Conservation (phyloP, 257 asterid genomes). For the Striga asiatica region DNA sequence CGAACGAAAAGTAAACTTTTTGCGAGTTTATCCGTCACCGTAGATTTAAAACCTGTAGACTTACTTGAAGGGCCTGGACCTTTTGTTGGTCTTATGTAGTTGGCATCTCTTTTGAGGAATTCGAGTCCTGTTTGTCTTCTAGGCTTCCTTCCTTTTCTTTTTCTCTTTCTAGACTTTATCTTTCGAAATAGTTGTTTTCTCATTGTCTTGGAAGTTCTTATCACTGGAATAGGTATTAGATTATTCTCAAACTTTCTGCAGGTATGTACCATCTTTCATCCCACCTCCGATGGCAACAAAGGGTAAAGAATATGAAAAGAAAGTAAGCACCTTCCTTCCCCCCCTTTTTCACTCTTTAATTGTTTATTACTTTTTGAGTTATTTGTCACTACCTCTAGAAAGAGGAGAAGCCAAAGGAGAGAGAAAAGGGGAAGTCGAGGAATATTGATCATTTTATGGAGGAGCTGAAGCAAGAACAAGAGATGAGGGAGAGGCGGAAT, state of each 20-base stretch:
- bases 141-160: neutral
- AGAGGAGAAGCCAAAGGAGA: conserved; percentile 67
- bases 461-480: conserved; percentile 73
- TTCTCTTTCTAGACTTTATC: neutral
- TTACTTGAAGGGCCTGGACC: neutral
- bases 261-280: conserved; percentile 76
- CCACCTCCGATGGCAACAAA: conserved; percentile 75
- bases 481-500: conserved; percentile 64
- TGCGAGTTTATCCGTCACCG: neutral
- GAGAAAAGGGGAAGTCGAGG: conserved; percentile 56
- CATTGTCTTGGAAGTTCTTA: conserved; percentile 9
- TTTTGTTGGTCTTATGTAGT: neutral
- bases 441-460: conserved; percentile 77
- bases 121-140: neutral
- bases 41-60: neutral
- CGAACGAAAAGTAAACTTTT: neutral
- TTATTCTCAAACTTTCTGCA: conserved; percentile 38
- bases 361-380: neutral
- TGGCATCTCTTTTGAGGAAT: neutral
- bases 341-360: neutral
- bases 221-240: conserved; percentile 28
- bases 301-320: conserved; percentile 55
- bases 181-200: neutral
- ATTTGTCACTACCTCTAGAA: conserved; percentile 20
- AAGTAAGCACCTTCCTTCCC: conserved; percentile 31